Conservation (phyloP, 139 green algal genomes). For the Diplosphaera chodatii region DNA sequence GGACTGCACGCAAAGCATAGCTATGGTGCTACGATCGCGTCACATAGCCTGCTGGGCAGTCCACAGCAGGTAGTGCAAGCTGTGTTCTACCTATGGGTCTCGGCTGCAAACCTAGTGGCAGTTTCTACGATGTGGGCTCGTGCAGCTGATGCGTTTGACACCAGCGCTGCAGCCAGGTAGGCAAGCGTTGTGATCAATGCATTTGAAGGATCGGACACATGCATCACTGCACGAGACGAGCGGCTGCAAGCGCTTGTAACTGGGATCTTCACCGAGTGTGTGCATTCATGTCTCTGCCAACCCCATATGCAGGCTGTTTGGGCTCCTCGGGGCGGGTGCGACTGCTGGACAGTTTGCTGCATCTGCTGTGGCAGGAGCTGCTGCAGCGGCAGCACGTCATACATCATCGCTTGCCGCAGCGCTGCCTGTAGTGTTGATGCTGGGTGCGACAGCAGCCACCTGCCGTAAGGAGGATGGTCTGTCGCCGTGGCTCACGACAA, state of each 20-base stretch:
- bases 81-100: constrained; percentile 65
- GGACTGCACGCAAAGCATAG: no score
- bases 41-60: constrained; percentile 1
- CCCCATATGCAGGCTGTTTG: constrained; percentile 2
- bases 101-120: constrained; percentile 66
- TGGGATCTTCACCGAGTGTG: no score
- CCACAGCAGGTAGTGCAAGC: constrained; percentile 28
- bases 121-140: constrained; percentile 61
- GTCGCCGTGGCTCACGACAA: no score
- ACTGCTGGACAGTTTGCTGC: constrained; percentile 59
- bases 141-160: constrained; percentile 59
- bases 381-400: neutral
- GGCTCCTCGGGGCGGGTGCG: constrained; percentile 37
- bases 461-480: no score
- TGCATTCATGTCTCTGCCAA: no score
- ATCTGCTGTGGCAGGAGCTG: constrained; percentile 11
- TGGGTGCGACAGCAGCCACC: no score
- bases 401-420: neutral
- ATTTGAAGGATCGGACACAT: no score
- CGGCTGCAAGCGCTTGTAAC: no score
- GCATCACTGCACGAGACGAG: no score
- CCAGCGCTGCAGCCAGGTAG: constrained; percentile 21
- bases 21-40: no score
- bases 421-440: constrained; percentile 19
- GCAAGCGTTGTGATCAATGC: no score